Base-by-base conservation (phyloP, 2,329 filamentous ascomycete species). In the Sclerotinia sclerotiorum region DNA sequence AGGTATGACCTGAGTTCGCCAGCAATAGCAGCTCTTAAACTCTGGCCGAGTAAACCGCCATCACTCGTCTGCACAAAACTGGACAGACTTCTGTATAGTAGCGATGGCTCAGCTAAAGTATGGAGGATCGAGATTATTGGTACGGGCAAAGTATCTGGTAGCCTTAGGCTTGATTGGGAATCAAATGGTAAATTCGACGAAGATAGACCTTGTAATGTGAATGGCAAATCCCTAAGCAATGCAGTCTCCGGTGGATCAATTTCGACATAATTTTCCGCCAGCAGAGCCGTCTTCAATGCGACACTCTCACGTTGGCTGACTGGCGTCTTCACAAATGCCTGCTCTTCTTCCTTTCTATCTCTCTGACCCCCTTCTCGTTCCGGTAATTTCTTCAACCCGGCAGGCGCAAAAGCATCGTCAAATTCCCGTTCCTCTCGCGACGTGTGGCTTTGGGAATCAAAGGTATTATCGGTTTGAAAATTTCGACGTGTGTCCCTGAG, bases 171-270 rank as follows among this genome's bases (percentile, higher is more conserved):
- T 29, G 88, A 87, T 32, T 87, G 83, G 19, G 88, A 87, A 13
- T 86, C 81, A 72, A 98, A 98, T 0, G 89, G 85, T 51, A 98
- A 82, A 72, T 94, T 92, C 1, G 90, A 90, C 0, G 94, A 97
- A 1, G 93, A 96, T 2, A 98, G 83, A 0, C 95, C 95, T 79
- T 98, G 95, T 0, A 98, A 83, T 0, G 94, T 97, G 76, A 95
- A 98, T 0, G 95, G 94, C 4, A 98, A 82, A 76, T 98, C 94
- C 73, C 90, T 86, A 29, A 94, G 80, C 17, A 94, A 83, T 21
- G 84, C 83, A 35, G 85, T 84, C 77, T 94, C 91, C 1, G 87
- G 81, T 0, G 89, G 89, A 35, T 87, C 82, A 44, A 86, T 82
- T 54, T 85, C 82, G 39, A 82, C 78, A 71, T 86, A 83, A 74